These are phyloP conservation scores for Fusarium napiforme DNA, from an alignment of 2,329 filamentous ascomycete genomes.

Conservation along the genomic window DNA sequence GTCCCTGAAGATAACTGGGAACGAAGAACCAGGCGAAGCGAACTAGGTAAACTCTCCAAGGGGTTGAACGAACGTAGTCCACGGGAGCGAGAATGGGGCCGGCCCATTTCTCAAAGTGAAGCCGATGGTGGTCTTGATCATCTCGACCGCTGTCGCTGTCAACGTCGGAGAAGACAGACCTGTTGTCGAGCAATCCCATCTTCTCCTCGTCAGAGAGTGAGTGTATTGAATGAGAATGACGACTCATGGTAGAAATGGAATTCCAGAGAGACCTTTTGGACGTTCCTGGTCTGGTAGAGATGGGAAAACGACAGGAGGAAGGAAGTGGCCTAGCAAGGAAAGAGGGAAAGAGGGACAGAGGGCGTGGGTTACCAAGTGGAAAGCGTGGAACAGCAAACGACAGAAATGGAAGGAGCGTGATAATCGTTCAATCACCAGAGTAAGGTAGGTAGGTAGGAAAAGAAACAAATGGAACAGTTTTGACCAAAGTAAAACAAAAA, in stretches of 20 bases:
- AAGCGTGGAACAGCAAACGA: slow-evolving; percentile 12
- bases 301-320: slow-evolving; percentile 3
- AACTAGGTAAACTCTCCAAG: slow-evolving; percentile 53
- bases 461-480: neutral
- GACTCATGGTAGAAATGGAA: slow-evolving; percentile 51
- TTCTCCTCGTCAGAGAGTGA: slow-evolving; percentile 57
- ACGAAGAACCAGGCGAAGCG: slow-evolving; percentile 58
- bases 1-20: slow-evolving; percentile 64
- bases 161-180: slow-evolving; percentile 52
- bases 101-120: slow-evolving; percentile 48
- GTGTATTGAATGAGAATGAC: slow-evolving; percentile 49
- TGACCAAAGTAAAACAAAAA: neutral
- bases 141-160: slow-evolving; percentile 55
- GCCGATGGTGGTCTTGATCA: slow-evolving; percentile 51
- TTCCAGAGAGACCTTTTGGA: slow-evolving; percentile 3
- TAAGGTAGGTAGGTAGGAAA: too few relatives aligned
- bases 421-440: neutral
- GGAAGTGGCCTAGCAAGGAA: neutral
- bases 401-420: slow-evolving; percentile 22
- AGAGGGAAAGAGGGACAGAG: neutral
- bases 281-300: neutral
- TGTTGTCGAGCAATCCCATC: slow-evolving; percentile 57
- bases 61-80: slow-evolving; percentile 46
- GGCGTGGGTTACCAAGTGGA: neutral
- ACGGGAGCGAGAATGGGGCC: slow-evolving; percentile 46